Conservation (phyloP, 176 grass and related monocot genomes). For the Musa beccarii region DNA sequence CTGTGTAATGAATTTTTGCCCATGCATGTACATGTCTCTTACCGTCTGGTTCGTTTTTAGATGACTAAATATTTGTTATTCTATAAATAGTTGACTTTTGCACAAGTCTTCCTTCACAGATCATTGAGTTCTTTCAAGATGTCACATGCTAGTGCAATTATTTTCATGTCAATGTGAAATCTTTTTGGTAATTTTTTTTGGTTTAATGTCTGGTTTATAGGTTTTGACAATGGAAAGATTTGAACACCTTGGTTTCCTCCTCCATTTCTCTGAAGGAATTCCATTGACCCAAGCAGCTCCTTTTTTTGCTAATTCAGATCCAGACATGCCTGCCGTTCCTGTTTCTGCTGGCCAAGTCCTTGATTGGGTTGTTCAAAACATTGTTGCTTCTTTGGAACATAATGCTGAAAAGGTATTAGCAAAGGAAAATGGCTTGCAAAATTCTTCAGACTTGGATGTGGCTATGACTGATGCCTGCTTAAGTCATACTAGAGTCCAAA, state of each 20-base stretch:
- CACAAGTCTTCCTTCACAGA: neutral
- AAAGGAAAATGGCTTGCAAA: conserved; percentile 17
- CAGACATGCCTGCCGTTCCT: conserved; percentile 24
- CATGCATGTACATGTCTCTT: neutral
- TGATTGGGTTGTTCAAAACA: conserved; percentile 24
- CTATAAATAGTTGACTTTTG: neutral
- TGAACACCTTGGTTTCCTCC: conserved; percentile 17
- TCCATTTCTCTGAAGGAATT: conserved; percentile 20
- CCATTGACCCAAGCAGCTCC: conserved; percentile 21
- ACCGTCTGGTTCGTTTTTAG: neutral
- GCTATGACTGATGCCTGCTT: conserved; percentile 22
- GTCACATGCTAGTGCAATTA: neutral
- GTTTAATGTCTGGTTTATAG: neutral
- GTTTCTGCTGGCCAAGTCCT: conserved; percentile 17
- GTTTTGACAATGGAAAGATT: conserved; percentile 25
- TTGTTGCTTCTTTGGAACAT: conserved; percentile 22
- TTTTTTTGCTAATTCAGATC: conserved; percentile 30
- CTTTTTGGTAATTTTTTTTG: neutral
- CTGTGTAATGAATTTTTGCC: neutral
- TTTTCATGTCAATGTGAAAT: neutral
- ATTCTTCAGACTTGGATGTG: conserved; percentile 15
- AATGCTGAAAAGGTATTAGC: conserved; percentile 13
- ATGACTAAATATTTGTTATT: neutral
- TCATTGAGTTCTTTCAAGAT: neutral
- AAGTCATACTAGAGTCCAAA: conserved; percentile 8